A percentile compares a stretch with the other conserved stretches of the same genome.
Conservation (phyloP, 78 protist species). For the Protostelium mycophagum region DNA sequence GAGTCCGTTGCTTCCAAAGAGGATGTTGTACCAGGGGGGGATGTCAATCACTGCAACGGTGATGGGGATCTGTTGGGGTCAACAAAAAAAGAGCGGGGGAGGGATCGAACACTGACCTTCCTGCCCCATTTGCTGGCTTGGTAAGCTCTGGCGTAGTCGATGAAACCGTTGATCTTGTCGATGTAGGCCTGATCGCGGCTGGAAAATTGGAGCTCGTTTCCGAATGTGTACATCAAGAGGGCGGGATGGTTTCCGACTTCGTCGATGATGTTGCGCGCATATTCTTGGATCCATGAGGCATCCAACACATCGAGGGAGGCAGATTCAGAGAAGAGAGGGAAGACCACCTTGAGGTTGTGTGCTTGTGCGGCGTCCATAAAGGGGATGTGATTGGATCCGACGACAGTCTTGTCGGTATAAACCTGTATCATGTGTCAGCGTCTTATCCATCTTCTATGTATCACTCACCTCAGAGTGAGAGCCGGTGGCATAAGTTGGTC, state of each 20-base stretch:
- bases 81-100: background rate
- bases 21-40: background rate
- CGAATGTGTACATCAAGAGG: background rate
- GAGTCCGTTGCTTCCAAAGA: background rate
- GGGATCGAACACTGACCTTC: background rate
- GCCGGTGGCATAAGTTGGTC: background rate
- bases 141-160: background rate
- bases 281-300: background rate
- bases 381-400: background rate
- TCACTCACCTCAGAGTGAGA: background rate
- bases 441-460: background rate
- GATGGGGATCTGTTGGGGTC: background rate
- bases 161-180: background rate
- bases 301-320: background rate
- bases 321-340: background rate
- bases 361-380: background rate
- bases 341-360: background rate
- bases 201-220: background rate
- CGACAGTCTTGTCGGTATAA: background rate
- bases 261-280: background rate
- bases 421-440: no score
- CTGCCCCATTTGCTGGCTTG: background rate
- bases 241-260: background rate
- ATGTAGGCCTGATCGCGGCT: background rate
- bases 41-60: background rate